Base-by-base conservation (phyloP, 2,329 filamentous ascomycete species). In the Hypocreales sp. region DNA sequence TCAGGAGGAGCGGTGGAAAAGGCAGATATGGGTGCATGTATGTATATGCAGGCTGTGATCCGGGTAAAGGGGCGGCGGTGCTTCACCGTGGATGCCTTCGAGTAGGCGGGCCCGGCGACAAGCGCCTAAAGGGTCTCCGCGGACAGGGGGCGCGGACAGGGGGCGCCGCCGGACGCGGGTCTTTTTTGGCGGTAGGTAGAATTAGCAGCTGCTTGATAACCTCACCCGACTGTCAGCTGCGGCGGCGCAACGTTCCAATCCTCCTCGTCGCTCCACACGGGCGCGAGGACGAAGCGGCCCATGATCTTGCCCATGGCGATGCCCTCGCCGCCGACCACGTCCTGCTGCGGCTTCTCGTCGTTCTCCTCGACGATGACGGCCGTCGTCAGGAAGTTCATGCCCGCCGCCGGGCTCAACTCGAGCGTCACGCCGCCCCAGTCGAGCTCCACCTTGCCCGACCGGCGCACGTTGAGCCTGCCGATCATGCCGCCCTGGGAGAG, bases 261-360 rank as follows among this genome's bases (percentile, higher is more conserved):
- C 30, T 65, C 57, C 38, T 68, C 65, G 26, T 71, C 67, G 20
- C 58, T 60, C 56, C 65, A 74, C 24, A 64, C 57, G 7, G 69
- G 69, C 15, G 65, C 67, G 12, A 72, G 51, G 12, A 70, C 60
- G 44, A 75, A 75, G 34, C 67, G 66, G 26, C 68, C 69, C 56
- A 68, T 64, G 32, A 77, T 61, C 40, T 66, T 63, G 26, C 72
- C 72, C 67, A 77, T 72, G 25, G 67, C 67, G 31, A 66, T 62
- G 17, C 66, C 65, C 25, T 58, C 56, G 12, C 68, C 70, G 13
- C 57, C 48, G 16, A 53, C 28, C n/a, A 51, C 47, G 6, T 48
- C 54, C 7, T 47, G 35, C 27, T 51, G 51, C 4, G 58, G 47
- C 43, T 67, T 67, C 41, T 63, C 58, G 30, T 71, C 65, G 21